Evolutionary conservation across 2,329 filamentous ascomycete genomes (phyloP), one percentile per base, ranked within the genome.

Genomic region (Colletotrichum kahawae): DNA sequence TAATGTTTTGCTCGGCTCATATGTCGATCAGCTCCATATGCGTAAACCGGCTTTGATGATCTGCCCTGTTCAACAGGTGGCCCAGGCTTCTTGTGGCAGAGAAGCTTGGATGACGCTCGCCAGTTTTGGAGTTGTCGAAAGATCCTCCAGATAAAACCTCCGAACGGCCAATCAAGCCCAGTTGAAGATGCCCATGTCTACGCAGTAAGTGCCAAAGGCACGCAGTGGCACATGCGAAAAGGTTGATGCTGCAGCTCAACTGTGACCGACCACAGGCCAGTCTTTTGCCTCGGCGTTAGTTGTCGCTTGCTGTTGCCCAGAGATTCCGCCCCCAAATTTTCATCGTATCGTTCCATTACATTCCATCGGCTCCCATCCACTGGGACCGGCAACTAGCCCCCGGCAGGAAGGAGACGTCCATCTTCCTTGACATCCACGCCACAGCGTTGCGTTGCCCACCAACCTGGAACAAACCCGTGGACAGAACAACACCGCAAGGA

Each of bases 371-470:
- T 38, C 70, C 71, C 38, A 66, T 60, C 66, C 18, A 38, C 57
- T 60, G n/a, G 70, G 27, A 36, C 27, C 29, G 59, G 43, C 57
- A 54, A 62, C 70, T 33, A 74, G 69, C 59, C 70, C 70, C 16
- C n/a, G 51, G 65, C 36, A 38, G 65, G 64, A 65, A 70, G 59
- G 74, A 66, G 74, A 29, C 38, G 59, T 34, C 36, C 34, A 34
- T 27, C 34, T 31, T 38, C 68, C 54, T 29, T 60, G 60, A 21
- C 31, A 31, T n/a, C 63, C 63, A 67, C 48, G 60, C 70, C 70
- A 73, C 74, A 64, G 36, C 70, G 63, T 75, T 75, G 73, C 74
- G 59, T 70, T 70, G 64, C 48, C 74, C 72, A 34, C 54, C 56
- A 57, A 57, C 63, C 56, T 75, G 72, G 62, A 75, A 72, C 56